A percentile compares a stretch with the other conserved stretches of the same genome.
Evolutionary conservation across 371 early-diverging fungal genomes (phyloP).

Genomic region (Mucor indicus): DNA sequence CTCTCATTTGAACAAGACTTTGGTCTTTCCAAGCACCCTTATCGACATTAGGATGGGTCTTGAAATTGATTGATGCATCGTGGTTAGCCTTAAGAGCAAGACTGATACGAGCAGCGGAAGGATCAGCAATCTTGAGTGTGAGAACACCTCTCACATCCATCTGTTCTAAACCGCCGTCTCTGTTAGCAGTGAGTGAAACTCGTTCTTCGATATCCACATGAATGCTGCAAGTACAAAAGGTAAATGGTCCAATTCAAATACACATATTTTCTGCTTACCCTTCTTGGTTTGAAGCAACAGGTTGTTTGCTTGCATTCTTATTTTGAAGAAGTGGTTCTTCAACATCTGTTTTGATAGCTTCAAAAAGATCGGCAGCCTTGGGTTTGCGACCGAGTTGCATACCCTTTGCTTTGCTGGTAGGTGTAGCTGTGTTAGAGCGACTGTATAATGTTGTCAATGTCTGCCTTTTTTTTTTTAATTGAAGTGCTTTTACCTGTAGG

Average conservation of each 20-base stretch:
- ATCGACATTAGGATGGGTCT: conserved; percentile 98
- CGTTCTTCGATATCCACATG: conserved; percentile 88
- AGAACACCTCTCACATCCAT: conserved; percentile 93
- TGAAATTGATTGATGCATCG: conserved; percentile 73
- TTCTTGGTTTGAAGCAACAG: conserved; percentile 12
- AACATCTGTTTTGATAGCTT: conserved; percentile 81
- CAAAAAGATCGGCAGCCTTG: conserved; percentile 75
- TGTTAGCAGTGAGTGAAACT: conserved; percentile 75
- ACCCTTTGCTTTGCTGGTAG: conserved; percentile 70
- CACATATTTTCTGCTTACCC: conserved; percentile 5
- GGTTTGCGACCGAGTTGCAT: conserved; percentile 93
- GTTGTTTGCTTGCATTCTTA: conserved; percentile 15
- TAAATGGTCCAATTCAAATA: background rate
- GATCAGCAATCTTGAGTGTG: conserved; percentile 73
- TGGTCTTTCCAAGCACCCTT: conserved; percentile 77
- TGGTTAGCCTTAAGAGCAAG: conserved; percentile 51
- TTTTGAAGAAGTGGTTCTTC: conserved; percentile 39
- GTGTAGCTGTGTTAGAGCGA: conserved; percentile 25
- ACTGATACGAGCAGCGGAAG: conserved; percentile 55
- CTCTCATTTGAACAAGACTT: conserved; percentile 76
- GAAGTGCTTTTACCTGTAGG: conserved; percentile 12
- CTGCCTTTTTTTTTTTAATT: background rate
- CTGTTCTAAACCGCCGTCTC: conserved; percentile 89
- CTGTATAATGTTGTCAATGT: no score
- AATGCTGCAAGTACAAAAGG: conserved; percentile 46